Evolutionary conservation across 768 basidiomycete species (phyloP), one percentile per base, ranked within the genome.

Genomic region (Chalciporus sphaerocephalus): DNA sequence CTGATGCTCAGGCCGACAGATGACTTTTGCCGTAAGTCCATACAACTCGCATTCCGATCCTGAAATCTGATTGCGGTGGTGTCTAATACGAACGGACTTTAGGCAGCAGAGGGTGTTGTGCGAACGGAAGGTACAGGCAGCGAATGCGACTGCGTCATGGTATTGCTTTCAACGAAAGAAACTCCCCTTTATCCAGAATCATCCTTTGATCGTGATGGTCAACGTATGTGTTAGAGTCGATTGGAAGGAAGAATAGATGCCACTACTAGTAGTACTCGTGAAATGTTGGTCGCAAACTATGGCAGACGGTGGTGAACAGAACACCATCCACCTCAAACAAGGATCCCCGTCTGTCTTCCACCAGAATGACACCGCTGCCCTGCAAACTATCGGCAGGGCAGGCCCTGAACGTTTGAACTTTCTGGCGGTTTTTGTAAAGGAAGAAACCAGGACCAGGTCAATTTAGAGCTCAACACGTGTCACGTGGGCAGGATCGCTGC

Each of bases 281-380:
- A 15, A 9, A 25, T 70, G 65, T 68, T 7, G 46, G 65, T 68
- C 69, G 27, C 60, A 67, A 59, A 62, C 75, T 85, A 87, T 87
- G 79, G 81, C 81, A 76, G 71, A 72, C 68, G 68, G 69, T 73
- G 77, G 76, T 75, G 22, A 48, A 43, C 54, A 39, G 36, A 32
- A 71, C 78, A 72, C 76, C 67, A 72, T 72, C 69, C 67, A 67
- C 85, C 81, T 87, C 85, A 87, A 87, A 87, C 85, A 66, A 78
- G 76, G 81, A 83, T 72, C 40, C 47, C 45, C 37, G n/a, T 61
- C 53, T 38, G 38, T 73, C 58, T 73, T 39, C 64, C 72, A 67
- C 60, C 44, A 48, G 42, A 55, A 64, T 57, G 49, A 52, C 46
- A 32, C 41, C 25, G 44, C 40, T 54, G 42, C 47, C 48, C 52